Evolutionary conservation across 2,329 filamentous ascomycete species (phyloP), one percentile per base, ranked within the genome.

Genomic region (Cordyceps fumosorosea): DNA sequence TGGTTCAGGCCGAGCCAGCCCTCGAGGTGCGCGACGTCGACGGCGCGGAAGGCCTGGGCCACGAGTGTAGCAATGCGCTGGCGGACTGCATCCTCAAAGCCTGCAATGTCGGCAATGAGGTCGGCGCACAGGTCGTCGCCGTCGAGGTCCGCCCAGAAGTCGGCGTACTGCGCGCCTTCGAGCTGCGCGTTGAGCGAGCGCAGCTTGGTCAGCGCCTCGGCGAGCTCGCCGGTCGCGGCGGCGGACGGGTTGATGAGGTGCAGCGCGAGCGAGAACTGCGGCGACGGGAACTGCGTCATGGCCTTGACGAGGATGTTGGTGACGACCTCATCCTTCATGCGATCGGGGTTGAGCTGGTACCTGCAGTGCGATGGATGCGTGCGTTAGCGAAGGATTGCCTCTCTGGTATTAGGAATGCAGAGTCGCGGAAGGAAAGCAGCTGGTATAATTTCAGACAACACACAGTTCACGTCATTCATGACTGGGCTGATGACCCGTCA

Each of bases 321-420:
- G 77, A 95, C 92, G 73, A 93, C 91, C 78, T 99, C 95, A 74
- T 96, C 90, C 81, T 95, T 93, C 74, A 93, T 88, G 70, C 96
- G 91, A 82, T 98, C 93, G 58, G 95, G 95, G 86, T 99, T 99
- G 81, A 99, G 96, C 81, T 99, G 96, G 84, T 99, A 99, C 67
- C 95, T 99, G 70, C 65, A 14, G 29, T 29, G 24, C 24, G 50
- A 18, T 5, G 18, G 16, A 54, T n/a, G 10, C 18, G 16, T 34
- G 37, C 16, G 37, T 62, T 62, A 62, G 60, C 60, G 4, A 40
- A 24, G 12, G n/a, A 55, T 10, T 16, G 32, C 8, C 14, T 26
- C 14, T 48, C 37, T 18, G 8, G 18, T 18, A n/a, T n/a, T 3
- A 16, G 5, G 29, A 29, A 57, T 57, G 60, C 34, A 16, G 29